phyloP scores from a whole-genome alignment of 2,329 filamentous ascomycete genomes.

The Aureobasidium zeae region DNA sequence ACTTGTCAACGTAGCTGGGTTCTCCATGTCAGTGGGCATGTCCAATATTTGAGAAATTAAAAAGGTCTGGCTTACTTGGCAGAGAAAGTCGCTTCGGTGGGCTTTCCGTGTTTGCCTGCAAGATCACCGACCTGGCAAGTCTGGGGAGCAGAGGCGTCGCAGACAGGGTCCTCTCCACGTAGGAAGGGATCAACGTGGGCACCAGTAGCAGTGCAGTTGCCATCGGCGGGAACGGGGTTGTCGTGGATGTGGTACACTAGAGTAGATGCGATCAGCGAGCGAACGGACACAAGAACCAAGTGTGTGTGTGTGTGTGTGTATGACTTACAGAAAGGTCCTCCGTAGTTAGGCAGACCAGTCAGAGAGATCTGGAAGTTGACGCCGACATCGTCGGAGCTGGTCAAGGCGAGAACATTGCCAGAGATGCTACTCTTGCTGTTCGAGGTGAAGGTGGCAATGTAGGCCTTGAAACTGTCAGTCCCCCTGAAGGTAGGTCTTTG shows the following conservation, averaged over 20 bases:
- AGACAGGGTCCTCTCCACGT: slow-evolving; percentile 53
- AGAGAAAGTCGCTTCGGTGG: slow-evolving; percentile 30
- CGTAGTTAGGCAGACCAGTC: slow-evolving; percentile 32
- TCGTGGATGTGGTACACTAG: slow-evolving; percentile 62
- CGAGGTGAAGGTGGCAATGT: slow-evolving; percentile 31
- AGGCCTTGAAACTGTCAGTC: too few species aligned
- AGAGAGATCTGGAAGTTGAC: slow-evolving; percentile 34
- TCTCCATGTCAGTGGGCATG: too few species aligned
- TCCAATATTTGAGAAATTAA: too few species aligned
- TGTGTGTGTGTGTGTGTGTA: slow-evolving; percentile 17
- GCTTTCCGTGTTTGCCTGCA: slow-evolving; percentile 61
- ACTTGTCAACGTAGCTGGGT: slow-evolving; percentile 42
- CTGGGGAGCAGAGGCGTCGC: slow-evolving; percentile 47
- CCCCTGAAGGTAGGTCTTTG: too few species aligned
- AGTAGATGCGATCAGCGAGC: neutral
- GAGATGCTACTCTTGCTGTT: slow-evolving; percentile 24
- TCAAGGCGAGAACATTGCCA: slow-evolving; percentile 29
- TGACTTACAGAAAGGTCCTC: slow-evolving; percentile 35
- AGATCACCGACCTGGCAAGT: slow-evolving; percentile 71
- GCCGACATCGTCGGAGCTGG: slow-evolving; percentile 30
- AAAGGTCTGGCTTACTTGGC: slow-evolving; percentile 25
- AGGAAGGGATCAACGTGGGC: slow-evolving; percentile 63
- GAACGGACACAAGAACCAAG: too few species aligned
- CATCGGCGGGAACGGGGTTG: slow-evolving; percentile 48
- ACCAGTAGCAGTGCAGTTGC: slow-evolving; percentile 61